These are phyloP conservation scores for Cryptosporidium xiaoi DNA, from an alignment of 169 alveolate species.

Conservation along the genomic window DNA sequence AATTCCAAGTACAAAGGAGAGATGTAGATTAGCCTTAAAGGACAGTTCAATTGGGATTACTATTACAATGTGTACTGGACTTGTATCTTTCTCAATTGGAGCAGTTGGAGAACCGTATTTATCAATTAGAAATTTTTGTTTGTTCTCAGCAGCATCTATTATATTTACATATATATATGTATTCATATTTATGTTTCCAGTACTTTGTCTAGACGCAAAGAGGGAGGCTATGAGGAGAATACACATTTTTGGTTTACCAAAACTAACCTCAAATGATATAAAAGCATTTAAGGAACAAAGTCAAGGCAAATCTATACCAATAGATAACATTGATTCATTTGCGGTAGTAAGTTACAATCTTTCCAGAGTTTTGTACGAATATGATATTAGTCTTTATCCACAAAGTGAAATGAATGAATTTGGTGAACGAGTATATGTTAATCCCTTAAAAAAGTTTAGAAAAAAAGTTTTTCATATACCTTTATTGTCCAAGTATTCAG, in stretches of 20 bases:
- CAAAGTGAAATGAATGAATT: background rate
- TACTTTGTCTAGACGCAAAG: conserved; percentile 68
- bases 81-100: conserved; percentile 68
- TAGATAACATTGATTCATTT: conserved; percentile 43
- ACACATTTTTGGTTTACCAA: conserved; percentile 56
- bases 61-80: conserved; percentile 72
- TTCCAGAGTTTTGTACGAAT: conserved; percentile 34
- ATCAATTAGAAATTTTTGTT: conserved; percentile 60
- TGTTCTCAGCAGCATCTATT: conserved; percentile 70
- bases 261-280: conserved; percentile 33
- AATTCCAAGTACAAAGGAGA: conserved; percentile 77
- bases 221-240: conserved; percentile 58
- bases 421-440: background rate
- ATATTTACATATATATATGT: conserved; percentile 67
- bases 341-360: conserved; percentile 66
- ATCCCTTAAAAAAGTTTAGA: background rate
- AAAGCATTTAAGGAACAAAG: conserved; percentile 3
- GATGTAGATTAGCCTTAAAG: conserved; percentile 77
- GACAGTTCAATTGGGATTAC: conserved; percentile 76
- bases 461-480: conserved; percentile 44
- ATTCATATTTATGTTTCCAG: conserved; percentile 68
- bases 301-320: conserved; percentile 61
- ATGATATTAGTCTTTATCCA: conserved; percentile 48
- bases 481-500: background rate
- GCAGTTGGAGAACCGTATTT: conserved; percentile 73